A percentile compares a stretch with the other conserved stretches of the same genome.
Evolutionary conservation across 2,329 filamentous ascomycete genomes (phyloP).

Genomic region (Apiospora saccharicola): DNA sequence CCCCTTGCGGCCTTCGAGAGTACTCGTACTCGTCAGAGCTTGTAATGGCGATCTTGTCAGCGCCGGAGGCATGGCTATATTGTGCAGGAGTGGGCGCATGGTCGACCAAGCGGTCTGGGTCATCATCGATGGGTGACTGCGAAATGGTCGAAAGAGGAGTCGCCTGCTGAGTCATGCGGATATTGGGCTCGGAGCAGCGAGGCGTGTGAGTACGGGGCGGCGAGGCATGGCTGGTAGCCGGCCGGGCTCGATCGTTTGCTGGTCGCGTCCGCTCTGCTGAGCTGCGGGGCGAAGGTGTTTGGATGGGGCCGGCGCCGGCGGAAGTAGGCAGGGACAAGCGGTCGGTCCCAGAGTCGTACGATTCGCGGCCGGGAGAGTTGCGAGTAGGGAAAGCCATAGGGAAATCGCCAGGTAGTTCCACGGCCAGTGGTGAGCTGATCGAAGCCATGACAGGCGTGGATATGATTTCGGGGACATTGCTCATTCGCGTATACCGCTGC

Average conservation of each 20-base stretch:
- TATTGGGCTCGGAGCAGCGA: slow-evolving; percentile 23
- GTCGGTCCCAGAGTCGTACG: slow-evolving; percentile 65
- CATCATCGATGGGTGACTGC: slow-evolving; percentile 39
- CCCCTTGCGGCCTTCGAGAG: slow-evolving; percentile 50
- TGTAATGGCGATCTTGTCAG: slow-evolving; percentile 74
- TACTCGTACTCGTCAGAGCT: slow-evolving; percentile 61
- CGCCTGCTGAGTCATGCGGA: not conserved
- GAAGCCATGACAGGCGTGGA: slow-evolving; percentile 48
- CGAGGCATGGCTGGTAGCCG: slow-evolving; percentile 42
- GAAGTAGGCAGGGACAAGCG: slow-evolving; percentile 51
- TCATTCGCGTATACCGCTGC: slow-evolving; percentile 65
- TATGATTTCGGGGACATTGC: slow-evolving; percentile 52
- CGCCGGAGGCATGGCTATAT: slow-evolving; percentile 64
- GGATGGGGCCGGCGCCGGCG: slow-evolving; percentile 1
- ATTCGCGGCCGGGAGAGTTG: slow-evolving; percentile 55
- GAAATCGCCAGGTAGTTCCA: slow-evolving; percentile 66
- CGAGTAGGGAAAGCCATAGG: slow-evolving; percentile 42
- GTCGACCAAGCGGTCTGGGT: slow-evolving; percentile 62
- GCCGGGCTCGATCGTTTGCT: slow-evolving; percentile 54
- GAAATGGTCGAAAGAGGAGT: slow-evolving; percentile 31
- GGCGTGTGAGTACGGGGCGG: slow-evolving; percentile 42
- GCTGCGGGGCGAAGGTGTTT: slow-evolving; percentile 55
- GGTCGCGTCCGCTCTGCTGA: slow-evolving; percentile 56
- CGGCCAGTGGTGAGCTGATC: slow-evolving; percentile 57
- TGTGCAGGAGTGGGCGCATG: slow-evolving; percentile 65